These are phyloP conservation scores for Blumeria hordei DNA, from an alignment of 2,329 filamentous ascomycete species.

Conservation along the genomic window DNA sequence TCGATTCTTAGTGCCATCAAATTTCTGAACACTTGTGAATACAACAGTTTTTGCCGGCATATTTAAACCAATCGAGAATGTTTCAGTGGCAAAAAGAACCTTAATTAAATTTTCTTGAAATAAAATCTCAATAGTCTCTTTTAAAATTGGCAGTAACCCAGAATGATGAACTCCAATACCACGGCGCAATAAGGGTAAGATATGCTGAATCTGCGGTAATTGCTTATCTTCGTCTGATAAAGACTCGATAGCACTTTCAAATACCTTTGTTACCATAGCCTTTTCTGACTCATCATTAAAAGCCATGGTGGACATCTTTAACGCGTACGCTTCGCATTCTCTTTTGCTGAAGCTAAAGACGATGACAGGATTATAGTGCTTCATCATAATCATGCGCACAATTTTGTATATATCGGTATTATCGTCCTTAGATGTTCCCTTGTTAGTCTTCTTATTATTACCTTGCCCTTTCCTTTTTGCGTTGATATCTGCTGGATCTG, in stretches of 20 bases:
- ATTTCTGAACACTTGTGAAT: conserved; percentile 93
- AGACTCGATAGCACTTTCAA: conserved; percentile 77
- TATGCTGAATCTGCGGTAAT: conserved; percentile 72
- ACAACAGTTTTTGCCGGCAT: conserved; percentile 99
- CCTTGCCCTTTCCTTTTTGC: conserved; percentile 69
- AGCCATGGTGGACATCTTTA: conserved; percentile 63
- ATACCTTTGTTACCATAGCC: conserved; percentile 80
- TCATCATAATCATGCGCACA: conserved; percentile 95
- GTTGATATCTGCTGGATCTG: conserved; percentile 55
- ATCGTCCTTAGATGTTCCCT: conserved; percentile 50
- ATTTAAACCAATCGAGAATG: conserved; percentile 94
- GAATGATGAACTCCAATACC: conserved; percentile 97
- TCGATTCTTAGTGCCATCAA: conserved; percentile 57
- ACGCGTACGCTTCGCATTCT: conserved; percentile 75
- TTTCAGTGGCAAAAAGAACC: conserved; percentile 91
- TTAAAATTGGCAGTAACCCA: conserved; percentile 78
- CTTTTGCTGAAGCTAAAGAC: conserved; percentile 99
- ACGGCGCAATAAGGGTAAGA: conserved; percentile 66
- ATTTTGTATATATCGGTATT: conserved; percentile 85
- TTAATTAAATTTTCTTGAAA: conserved; percentile 98
- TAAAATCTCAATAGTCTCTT: conserved; percentile 95
- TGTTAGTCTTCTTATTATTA: conserved; percentile 79
- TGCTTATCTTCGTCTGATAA: conserved; percentile 77
- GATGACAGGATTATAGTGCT: conserved; percentile 92
- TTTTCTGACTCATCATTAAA: conserved; percentile 97